Base-by-base conservation (phyloP, 257 asterid species). In the Solanum raphanifolium region DNA sequence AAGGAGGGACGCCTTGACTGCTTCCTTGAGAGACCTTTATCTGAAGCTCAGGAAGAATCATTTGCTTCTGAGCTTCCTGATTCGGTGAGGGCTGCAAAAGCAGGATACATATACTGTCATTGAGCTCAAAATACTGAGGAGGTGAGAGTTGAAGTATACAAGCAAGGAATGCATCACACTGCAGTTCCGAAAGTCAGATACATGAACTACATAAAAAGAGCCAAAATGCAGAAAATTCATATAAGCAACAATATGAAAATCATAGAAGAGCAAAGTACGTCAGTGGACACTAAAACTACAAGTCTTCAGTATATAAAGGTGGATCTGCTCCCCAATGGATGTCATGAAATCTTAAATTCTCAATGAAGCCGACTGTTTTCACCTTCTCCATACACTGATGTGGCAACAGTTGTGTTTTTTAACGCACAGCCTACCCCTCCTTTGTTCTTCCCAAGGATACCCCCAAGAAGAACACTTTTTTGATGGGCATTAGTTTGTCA, bases 51-150 rank as follows among this genome's bases (percentile, higher is more conserved):
- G 98, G 90, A 68, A 81, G 93, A 90, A 89, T 79, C 91, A 91
- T 90, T 89, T 95, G 97, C 91, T 96, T 93, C 87, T 89, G 95
- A 38, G 94, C 86, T 75, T 96, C 98, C 88, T 90, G 96, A 89
- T 88, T 94, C 87, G 88, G 87, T 65, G 93, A 91, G 87, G 98
- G 95, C 96, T 94, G 91, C 87, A 90, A 87, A 4, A 66, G 79
- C 41, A 68, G 18, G 31, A 82, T 20, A 82, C 23, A 48, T 29
- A 29, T 25, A 29, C 6, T 18, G 69, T 82, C 41, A 82, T 48
- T 52, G 27, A 46, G 48, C 86, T 36, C 86, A 48, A 48, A 82
- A 29, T 31, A 32, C 86, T 13, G 36, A 82, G 29, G 85, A 48
- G 43, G 43, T 48, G 69, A 82, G 29, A 52, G 86, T 82, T 48